Conservation (phyloP, 1,284 basidiomycete genomes). For the Moesziomyces sp. region DNA sequence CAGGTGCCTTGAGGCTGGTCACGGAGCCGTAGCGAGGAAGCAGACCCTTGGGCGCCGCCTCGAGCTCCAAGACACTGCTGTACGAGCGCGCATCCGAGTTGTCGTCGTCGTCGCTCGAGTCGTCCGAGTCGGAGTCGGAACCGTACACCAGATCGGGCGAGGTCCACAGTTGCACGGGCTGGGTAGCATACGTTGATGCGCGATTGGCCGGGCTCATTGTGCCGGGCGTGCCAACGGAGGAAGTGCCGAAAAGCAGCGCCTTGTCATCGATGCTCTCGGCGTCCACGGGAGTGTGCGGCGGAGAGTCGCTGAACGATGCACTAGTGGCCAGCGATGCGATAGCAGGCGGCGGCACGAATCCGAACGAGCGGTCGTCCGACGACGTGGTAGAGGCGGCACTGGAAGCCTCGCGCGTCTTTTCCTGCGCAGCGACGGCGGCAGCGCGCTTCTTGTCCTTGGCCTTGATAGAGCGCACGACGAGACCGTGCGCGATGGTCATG, state of each 20-base stretch:
- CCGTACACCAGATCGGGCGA: constrained; percentile 48
- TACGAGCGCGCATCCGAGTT: constrained; percentile 22
- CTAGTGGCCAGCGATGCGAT: constrained; percentile 13
- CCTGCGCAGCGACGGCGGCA: constrained; percentile 32
- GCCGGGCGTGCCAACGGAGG: constrained; percentile 14
- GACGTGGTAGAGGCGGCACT: constrained; percentile 2
- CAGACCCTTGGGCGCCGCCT: background rate
- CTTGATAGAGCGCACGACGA: constrained; percentile 47
- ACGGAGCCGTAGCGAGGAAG: constrained; percentile 32
- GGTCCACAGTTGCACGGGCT: constrained; percentile 38
- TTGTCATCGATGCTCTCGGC: constrained; percentile 33
- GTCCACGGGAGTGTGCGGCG: constrained; percentile 24
- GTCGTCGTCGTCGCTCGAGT: constrained; percentile 5
- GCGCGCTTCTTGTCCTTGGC: constrained; percentile 41
- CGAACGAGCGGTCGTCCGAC: background rate
- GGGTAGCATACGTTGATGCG: constrained; percentile 1
- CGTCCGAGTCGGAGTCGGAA: constrained; percentile 33
- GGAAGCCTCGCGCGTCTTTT: constrained; percentile 13
- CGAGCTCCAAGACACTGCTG: constrained; percentile 19
- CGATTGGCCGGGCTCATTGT: constrained; percentile 14
- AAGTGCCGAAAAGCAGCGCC: constrained; percentile 16
- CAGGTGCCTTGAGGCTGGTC: constrained; percentile 10
- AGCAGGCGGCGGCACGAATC: constrained; percentile 7
- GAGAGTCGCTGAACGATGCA: constrained; percentile 1
- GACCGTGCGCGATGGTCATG: constrained; percentile 53